Evolutionary conservation across 768 basidiomycete genomes (phyloP).

Genomic region (Termitomyces sp.): DNA sequence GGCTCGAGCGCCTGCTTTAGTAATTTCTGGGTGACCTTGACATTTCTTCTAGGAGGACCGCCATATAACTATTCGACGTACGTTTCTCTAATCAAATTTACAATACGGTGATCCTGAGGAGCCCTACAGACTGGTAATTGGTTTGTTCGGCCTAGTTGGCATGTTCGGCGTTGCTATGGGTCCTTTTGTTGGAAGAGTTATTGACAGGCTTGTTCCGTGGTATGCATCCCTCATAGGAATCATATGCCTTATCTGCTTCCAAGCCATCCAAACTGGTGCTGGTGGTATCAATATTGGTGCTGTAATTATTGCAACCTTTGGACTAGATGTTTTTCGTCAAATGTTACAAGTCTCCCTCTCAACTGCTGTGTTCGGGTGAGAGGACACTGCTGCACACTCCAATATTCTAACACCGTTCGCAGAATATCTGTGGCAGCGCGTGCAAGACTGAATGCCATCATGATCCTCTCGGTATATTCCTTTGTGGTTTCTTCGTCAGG

Average conservation of each 20-base stretch:
- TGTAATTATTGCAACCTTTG: slow-evolving; percentile 62
- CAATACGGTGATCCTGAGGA: background rate
- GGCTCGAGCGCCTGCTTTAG: slow-evolving; percentile 53
- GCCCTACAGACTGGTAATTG: slow-evolving; percentile 43
- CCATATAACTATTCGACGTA: slow-evolving; percentile 76
- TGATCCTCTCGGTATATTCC: slow-evolving; percentile 52
- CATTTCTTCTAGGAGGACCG: slow-evolving; percentile 72
- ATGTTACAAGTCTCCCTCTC: slow-evolving; percentile 64
- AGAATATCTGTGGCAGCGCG: slow-evolving; percentile 43
- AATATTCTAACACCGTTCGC: background rate
- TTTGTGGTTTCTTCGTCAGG: background rate
- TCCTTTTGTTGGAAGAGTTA: slow-evolving; percentile 62
- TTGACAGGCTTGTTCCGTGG: slow-evolving; percentile 76
- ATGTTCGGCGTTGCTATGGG: slow-evolving; percentile 65
- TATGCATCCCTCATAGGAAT: slow-evolving; percentile 60
- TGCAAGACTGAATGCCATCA: slow-evolving; percentile 71
- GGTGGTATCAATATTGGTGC: slow-evolving; percentile 67
- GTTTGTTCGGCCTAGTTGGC: slow-evolving; percentile 71
- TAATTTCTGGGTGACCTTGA: slow-evolving; percentile 69
- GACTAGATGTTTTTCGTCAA: slow-evolving; percentile 70
- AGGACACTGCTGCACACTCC: too few species aligned
- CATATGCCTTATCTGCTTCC: slow-evolving; percentile 40
- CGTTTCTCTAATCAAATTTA: slow-evolving; percentile 13
- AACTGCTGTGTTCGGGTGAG: slow-evolving; percentile 54
- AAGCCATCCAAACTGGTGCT: slow-evolving; percentile 60